phyloP scores from a whole-genome alignment of 257 asterid genomes.

The Eucommia ulmoides region DNA sequence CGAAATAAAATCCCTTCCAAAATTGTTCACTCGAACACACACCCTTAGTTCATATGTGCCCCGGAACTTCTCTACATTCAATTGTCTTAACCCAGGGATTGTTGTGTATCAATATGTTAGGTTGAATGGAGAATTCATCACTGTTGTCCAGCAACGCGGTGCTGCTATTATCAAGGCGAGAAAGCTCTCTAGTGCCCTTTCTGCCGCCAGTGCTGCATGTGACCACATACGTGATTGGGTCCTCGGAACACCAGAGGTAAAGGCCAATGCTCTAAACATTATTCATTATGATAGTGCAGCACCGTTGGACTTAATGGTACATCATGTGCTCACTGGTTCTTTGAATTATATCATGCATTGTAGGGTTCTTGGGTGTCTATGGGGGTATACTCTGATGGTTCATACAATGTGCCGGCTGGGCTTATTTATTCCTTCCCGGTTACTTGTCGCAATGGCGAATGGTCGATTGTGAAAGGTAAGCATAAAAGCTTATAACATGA shows the following conservation, averaged over 20 bases:
- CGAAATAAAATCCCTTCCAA: too few relatives aligned
- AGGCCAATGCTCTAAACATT: too few relatives aligned
- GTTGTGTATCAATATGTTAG: conserved; percentile 15
- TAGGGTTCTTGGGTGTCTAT: conserved; percentile 91
- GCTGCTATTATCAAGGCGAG: conserved; percentile 97
- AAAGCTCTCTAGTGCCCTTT: conserved; percentile 87
- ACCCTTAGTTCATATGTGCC: too few relatives aligned
- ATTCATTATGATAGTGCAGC: too few relatives aligned
- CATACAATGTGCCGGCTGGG: conserved; percentile 81
- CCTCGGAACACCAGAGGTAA: conserved; percentile 92
- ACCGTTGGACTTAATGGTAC: too few relatives aligned
- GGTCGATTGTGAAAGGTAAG: conserved; percentile 89
- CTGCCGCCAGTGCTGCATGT: conserved; percentile 97
- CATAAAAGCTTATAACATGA: too few relatives aligned
- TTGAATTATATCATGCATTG: too few relatives aligned
- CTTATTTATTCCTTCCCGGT: conserved; percentile 89
- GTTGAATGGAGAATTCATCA: conserved; percentile 74
- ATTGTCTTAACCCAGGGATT: background rate
- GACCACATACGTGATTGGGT: conserved; percentile 98
- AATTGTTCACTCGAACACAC: too few relatives aligned
- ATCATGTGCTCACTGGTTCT: too few relatives aligned
- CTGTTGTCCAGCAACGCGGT: conserved; percentile 88
- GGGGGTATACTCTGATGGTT: conserved; percentile 98
- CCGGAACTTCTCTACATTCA: background rate
- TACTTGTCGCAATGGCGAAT: conserved; percentile 89